Conservation (phyloP, 2,329 filamentous ascomycete species). For the Penicillium sp. region DNA sequence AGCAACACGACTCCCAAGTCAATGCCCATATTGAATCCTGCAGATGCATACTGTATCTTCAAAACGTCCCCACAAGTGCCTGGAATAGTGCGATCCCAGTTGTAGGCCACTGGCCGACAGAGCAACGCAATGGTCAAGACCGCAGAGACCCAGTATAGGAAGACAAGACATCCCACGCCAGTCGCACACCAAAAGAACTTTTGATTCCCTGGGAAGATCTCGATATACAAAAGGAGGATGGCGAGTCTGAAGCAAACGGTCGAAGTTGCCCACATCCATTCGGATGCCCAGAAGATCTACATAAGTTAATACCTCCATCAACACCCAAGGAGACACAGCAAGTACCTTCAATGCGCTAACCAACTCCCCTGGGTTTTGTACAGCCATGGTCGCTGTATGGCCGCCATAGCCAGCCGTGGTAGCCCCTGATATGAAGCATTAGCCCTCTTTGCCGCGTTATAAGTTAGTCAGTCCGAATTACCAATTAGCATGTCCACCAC, state of each 20-base stretch:
- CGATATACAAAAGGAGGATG: conserved; percentile 10
- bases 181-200: conserved; percentile 5
- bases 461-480: background rate
- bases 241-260: conserved; percentile 11
- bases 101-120: conserved; percentile 11
- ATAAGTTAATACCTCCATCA: background rate
- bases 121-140: conserved; percentile 10
- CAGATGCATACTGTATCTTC: conserved; percentile 10
- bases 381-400: conserved; percentile 1
- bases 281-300: conserved; percentile 15
- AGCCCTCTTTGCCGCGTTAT: background rate
- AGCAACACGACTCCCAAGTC: conserved; percentile 9
- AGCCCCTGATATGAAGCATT: background rate
- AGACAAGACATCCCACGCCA: conserved; percentile 4
- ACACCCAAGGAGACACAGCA: too few species aligned
- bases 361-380: background rate
- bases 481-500: conserved; percentile 4
- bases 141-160: conserved; percentile 9
- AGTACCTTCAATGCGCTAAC: conserved; percentile 5
- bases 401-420: conserved; percentile 4
- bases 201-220: conserved; percentile 7
- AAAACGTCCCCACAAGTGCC: conserved; percentile 8
- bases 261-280: conserved; percentile 14
- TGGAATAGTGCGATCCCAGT: conserved; percentile 9
- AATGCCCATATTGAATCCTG: conserved; percentile 14